Base-by-base conservation (phyloP, 192 early-diverging fungal genomes). In the Backusella psychrophila region DNA sequence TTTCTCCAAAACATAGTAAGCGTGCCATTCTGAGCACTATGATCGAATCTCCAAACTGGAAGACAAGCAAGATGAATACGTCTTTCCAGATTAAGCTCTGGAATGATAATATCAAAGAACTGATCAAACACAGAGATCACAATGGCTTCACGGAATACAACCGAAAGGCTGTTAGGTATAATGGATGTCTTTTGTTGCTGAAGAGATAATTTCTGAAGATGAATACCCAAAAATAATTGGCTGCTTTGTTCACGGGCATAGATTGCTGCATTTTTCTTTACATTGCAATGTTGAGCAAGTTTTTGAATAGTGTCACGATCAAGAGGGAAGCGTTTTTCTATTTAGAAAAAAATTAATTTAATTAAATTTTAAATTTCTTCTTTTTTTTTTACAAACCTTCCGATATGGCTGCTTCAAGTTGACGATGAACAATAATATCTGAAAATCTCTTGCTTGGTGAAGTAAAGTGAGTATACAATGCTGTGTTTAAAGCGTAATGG, bases 401-500 rank as follows among this genome's bases (percentile, higher is more conserved):
- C 9, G 21, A 39, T 23, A 56, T 56, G 23, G 87, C 86, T 0
- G 93, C 91, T 41, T 94, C 92, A 11, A 99, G 80, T 72, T 95
- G 85, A 6, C 98, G 90, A 75, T 99, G 96, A 17, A 99, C 98
- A 83, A 97, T 89, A 69, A 99, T 86, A 85, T 99, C 97, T 53
- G 96, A 90, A 80, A 97, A 99, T n/a, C 98, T 92, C 52, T 97
- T 95, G 82, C 97, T 98, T 2, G 98, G 98, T 6, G 94, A 94
- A 6, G 98, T 99, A 77, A 99, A 99, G 79, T 99, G 98, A 23
- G 96, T 98, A 87, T 97, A 99, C 41, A 99, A 94, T 4, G 86
- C 87, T 5, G 90, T 85, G 41, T 97, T 95, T 71, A 99, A 85
- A 63, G 96, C 95, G 74, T 98, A 99, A 80, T 99, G 98, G 26